These are phyloP conservation scores for Petunia hybrid DNA, from an alignment of 305 asterid species.

Conservation along the genomic window DNA sequence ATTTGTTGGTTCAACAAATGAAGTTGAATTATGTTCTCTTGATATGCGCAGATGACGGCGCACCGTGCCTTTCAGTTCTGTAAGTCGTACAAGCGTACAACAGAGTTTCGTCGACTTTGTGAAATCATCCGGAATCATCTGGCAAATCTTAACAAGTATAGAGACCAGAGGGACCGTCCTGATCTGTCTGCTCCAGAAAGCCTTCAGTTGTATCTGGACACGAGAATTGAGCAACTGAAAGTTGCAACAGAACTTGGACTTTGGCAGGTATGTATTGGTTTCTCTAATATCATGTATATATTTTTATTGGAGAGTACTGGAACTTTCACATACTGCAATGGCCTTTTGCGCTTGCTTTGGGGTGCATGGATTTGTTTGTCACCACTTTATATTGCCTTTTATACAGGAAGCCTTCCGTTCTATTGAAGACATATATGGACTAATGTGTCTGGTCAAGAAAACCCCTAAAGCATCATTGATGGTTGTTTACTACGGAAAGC, in stretches of 20 bases:
- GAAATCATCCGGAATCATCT: slow-evolving; percentile 55
- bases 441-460: slow-evolving; percentile 50
- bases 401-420: slow-evolving; percentile 53
- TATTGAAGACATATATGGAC: slow-evolving; percentile 50
- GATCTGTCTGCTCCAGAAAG: slow-evolving; percentile 54
- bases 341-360: slow-evolving; percentile 8
- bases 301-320: not conserved
- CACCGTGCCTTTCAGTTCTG: slow-evolving; percentile 59
- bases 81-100: slow-evolving; percentile 50
- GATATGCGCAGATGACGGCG: slow-evolving; percentile 46
- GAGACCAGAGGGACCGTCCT: slow-evolving; percentile 57
- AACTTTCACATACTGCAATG: not conserved
- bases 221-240: slow-evolving; percentile 54
- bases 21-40: slow-evolving; percentile 20
- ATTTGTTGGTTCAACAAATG: slow-evolving; percentile 13
- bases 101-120: slow-evolving; percentile 52
- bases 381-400: slow-evolving; percentile 8
- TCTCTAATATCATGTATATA: slow-evolving; percentile 11
- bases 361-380: slow-evolving; percentile 23
- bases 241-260: slow-evolving; percentile 52
- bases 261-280: slow-evolving; percentile 47
- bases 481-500: slow-evolving; percentile 50
- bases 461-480: slow-evolving; percentile 48
- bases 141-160: slow-evolving; percentile 52
- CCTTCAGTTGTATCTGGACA: slow-evolving; percentile 52